A percentile compares a stretch with the other conserved stretches of the same genome.
phyloP scores from a whole-genome alignment of 768 basidiomycete genomes.

The Mycena indigotica region DNA sequence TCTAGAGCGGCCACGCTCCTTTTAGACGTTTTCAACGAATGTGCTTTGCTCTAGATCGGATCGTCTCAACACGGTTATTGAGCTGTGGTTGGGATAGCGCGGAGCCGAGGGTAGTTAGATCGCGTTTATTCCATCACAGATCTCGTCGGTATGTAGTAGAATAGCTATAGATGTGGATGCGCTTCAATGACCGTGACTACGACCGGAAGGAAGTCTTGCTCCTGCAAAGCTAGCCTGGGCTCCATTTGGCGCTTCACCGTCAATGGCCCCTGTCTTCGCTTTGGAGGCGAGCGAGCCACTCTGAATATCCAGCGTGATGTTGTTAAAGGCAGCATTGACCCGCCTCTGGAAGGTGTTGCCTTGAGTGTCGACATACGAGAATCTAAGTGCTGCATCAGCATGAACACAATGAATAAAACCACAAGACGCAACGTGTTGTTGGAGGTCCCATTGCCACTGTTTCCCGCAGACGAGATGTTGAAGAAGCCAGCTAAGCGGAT shows the following conservation, averaged over 20 bases:
- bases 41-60: slow-evolving; percentile 14
- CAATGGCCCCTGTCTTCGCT: not conserved
- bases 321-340: slow-evolving; percentile 62
- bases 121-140: no score
- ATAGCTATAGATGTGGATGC: slow-evolving; percentile 2
- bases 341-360: slow-evolving; percentile 65
- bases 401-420: no score
- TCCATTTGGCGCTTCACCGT: not conserved
- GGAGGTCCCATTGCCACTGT: slow-evolving; percentile 68
- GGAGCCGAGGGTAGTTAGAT: not conserved
- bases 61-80: slow-evolving; percentile 23
- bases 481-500: slow-evolving; percentile 51
- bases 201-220: slow-evolving; percentile 18
- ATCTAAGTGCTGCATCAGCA: slow-evolving; percentile 25
- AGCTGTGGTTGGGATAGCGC: not conserved
- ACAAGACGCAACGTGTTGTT: slow-evolving; percentile 55
- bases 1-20: slow-evolving; percentile 46
- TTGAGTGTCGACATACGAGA: slow-evolving; percentile 57
- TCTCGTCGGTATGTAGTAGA: slow-evolving; percentile 3
- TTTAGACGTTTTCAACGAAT: slow-evolving; percentile 28
- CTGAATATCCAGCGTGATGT: slow-evolving; percentile 61
- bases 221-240: slow-evolving; percentile 6
- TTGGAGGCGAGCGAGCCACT: slow-evolving; percentile 47
- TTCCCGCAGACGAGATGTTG: slow-evolving; percentile 44
- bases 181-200: slow-evolving; percentile 1